A percentile compares a stretch with the other conserved stretches of the same genome.
phyloP scores from a whole-genome alignment of 108 stramenopile genomes.

The Pseudonitzschia multistriata region DNA sequence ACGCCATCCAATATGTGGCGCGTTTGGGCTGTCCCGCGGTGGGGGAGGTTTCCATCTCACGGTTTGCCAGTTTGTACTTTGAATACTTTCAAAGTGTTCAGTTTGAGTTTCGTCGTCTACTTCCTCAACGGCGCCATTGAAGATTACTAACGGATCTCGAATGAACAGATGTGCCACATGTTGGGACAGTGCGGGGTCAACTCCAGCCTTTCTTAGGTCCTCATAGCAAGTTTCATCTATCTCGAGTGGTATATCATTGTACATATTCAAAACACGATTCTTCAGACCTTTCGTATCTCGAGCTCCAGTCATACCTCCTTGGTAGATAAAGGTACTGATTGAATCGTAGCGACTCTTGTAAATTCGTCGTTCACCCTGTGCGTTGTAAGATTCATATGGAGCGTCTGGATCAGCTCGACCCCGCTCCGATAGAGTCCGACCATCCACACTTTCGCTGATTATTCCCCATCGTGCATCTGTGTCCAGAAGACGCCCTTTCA shows the following conservation, averaged over 20 bases:
- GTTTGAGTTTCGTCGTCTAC: slow-evolving; percentile 91
- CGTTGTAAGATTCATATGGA: slow-evolving; percentile 61
- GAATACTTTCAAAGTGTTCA: slow-evolving; percentile 98
- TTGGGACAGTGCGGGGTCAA: slow-evolving; percentile 91
- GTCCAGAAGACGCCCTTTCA: slow-evolving; percentile 92
- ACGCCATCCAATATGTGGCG: slow-evolving; percentile 97
- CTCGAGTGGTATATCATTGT: slow-evolving; percentile 91
- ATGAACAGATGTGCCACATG: slow-evolving; percentile 97
- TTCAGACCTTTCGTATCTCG: slow-evolving; percentile 35
- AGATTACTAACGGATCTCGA: slow-evolving; percentile 96
- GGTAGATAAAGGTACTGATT: slow-evolving; percentile 93
- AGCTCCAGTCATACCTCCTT: slow-evolving; percentile 39
- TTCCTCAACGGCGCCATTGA: slow-evolving; percentile 92
- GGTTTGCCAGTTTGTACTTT: slow-evolving; percentile 99
- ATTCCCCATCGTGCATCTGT: slow-evolving; percentile 97
- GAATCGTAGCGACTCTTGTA: slow-evolving; percentile 96
- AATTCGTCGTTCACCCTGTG: slow-evolving; percentile 69
- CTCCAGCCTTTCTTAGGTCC: slow-evolving; percentile 72
- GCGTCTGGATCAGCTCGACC: slow-evolving; percentile 69
- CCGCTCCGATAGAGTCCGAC: slow-evolving; percentile 91
- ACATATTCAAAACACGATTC: slow-evolving; percentile 84
- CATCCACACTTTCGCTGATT: slow-evolving; percentile 94
- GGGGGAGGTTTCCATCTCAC: slow-evolving; percentile 99
- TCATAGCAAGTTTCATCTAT: slow-evolving; percentile 83
- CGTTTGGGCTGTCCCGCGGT: slow-evolving; percentile 79